These are phyloP conservation scores for Hanseniaspora vineae DNA, from an alignment of 805 yeast genomes.

Conservation along the genomic window DNA sequence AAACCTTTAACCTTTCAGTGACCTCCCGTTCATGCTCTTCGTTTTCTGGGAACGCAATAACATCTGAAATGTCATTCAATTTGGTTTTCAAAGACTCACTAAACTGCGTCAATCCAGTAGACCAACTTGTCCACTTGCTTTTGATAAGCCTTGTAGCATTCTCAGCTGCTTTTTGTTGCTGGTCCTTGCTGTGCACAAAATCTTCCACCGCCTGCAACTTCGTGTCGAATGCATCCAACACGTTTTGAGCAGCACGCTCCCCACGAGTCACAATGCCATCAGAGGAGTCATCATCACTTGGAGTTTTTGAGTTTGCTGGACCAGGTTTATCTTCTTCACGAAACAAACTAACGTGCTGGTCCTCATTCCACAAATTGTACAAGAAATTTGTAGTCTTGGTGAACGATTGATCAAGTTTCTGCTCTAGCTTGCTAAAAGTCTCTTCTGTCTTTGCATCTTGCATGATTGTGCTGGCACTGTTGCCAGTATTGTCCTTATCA, in stretches of 20 bases:
- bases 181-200: neutral
- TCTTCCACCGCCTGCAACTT: conserved; percentile 11
- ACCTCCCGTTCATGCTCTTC: conserved; percentile 30
- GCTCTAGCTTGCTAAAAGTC: conserved; percentile 37
- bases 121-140: neutral
- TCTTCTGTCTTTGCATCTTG: conserved; percentile 33
- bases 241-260: neutral
- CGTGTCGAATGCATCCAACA: neutral
- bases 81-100: neutral
- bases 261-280: neutral
- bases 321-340: neutral
- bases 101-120: neutral
- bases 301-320: no score
- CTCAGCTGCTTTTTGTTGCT: neutral
- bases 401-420: conserved; percentile 30
- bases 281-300: neutral
- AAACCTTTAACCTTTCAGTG: conserved; percentile 47
- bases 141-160: neutral
- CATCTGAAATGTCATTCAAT: neutral
- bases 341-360: neutral
- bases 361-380: neutral
- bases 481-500: neutral
- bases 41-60: neutral
- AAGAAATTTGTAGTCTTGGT: conserved; percentile 14
- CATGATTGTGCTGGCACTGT: neutral